Base-by-base conservation (phyloP, 441 rosid species). In the Syzygium syzygioides region DNA sequence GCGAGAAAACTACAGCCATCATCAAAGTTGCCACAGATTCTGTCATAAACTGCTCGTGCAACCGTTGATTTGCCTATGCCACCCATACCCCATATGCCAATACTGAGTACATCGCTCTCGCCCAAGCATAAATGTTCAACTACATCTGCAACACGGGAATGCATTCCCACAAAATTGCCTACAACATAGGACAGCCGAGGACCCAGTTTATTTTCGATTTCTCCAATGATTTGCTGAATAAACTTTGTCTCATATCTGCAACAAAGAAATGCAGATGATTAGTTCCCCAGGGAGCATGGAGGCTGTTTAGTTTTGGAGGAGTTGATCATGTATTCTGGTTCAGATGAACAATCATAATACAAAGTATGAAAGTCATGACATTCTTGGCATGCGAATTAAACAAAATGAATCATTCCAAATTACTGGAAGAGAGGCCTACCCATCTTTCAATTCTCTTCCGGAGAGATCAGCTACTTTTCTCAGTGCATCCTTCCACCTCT, bases 1-100 rank as follows among this genome's bases (percentile, higher is more conserved):
- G 85, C 89, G 84, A 92, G 66, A 4, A 93, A 89, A 86, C 90
- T 84, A n/a, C 88, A 89, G 28, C 19, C 93, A 55, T 32, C 76
- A 50, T 93, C 79, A 53, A 90, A 93, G 30, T 80, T 4, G 13
- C 32, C 7, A 0, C 3, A 11, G 30, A 87, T 53, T 79, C 23
- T 23, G 12, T 76, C 55, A 10, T 9, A 79, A 26, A 87, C 45
- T 30, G 59, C 85, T 56, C 19, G 37, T 30, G 86, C 71, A 34
- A 87, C 1, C 23, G 71, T 76, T 32, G 86, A 37, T 79, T 87
- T 87, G 30, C 88, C 88, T 9, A 17, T 25, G 14, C 88, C 86
- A 4, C 55, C 86, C 88, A 87, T 87, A 0, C 64, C 88, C 23
- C 54, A 28, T 0, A 87, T 55, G 7, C 89, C 89, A 50, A 26